Base-by-base conservation (phyloP, 805 yeast genomes). In the Myxozyma kluyveri region DNA sequence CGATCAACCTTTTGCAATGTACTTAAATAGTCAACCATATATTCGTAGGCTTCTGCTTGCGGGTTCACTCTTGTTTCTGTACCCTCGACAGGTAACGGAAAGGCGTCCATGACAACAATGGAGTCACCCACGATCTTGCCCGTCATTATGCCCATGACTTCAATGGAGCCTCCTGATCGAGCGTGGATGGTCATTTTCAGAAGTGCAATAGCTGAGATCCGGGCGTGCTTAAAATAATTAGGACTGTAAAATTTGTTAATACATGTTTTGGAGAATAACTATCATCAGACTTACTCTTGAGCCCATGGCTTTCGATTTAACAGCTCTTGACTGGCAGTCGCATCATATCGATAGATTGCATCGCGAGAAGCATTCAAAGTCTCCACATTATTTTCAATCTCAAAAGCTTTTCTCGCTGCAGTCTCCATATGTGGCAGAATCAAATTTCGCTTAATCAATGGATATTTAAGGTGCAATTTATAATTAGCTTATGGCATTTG, bases 11-110 rank as follows among this genome's bases (percentile, higher is more conserved):
- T 68, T 63, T 79, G 78, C 56, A 79, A 67, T 38, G 75, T 72
- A 49, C 83, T 83, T 46, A 86, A 71, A 67, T 86, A 89, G 54
- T 81, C 83, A 1, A 90, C 93, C 96, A 93, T 90, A 66, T 84
- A 93, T 67, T 91, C 98, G 67, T 90, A 90, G 0, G 95, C 95
- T 64, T 91, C 98, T 17, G 83, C 82, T 64, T 86, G 89, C 0
- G 98, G 97, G 68, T 93, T 93, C 31, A 91, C 99, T 45, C 98
- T 69, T 0, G 96, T 88, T 66, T 93, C 98, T 0, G 98, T 90
- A 0, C 98, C 98, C 66, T 87, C 91, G 1, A 91, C 97, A 0
- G 98, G 98, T 35, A 93, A 70, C 12, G 89, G 83, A 67, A 85
- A 91, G 7, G 83, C 83, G 67, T 91, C 96, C 75, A 82, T 75